A percentile compares a stretch with the other conserved stretches of the same genome.
These are phyloP conservation scores for Thielaviopsis punctulata DNA, from an alignment of 2,329 filamentous ascomycete genomes.

Conservation along the genomic window DNA sequence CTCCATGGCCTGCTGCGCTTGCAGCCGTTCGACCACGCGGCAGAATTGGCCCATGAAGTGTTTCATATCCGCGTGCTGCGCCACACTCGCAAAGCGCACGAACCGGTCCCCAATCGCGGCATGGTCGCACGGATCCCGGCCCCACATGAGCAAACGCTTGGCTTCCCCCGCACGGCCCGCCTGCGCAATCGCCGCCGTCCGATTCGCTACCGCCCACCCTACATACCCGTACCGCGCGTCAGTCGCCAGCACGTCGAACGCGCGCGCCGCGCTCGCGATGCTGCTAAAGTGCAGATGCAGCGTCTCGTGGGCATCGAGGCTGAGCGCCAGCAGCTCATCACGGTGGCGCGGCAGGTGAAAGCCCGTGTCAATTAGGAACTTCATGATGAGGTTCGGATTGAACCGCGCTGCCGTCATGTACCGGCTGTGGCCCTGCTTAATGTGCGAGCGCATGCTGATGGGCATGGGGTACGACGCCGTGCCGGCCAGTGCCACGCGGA, in stretches of 20 bases:
- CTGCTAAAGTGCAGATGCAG: slow-evolving; percentile 2
- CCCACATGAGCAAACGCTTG: background rate
- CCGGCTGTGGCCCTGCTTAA: slow-evolving; percentile 9
- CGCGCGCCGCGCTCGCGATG: background rate
- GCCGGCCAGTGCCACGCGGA: background rate
- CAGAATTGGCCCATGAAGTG: slow-evolving; percentile 2
- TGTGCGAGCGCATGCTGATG: slow-evolving; percentile 1
- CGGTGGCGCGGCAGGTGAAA: background rate
- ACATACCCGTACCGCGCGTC: background rate
- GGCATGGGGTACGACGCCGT: slow-evolving; percentile 7
- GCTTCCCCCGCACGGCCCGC: background rate
- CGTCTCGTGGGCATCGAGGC: background rate
- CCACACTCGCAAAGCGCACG: background rate
- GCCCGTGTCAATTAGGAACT: background rate
- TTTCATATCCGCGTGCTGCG: background rate
- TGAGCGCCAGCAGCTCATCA: slow-evolving; percentile 2
- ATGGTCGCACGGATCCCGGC: slow-evolving; percentile 3
- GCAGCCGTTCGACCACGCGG: background rate
- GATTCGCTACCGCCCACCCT: background rate
- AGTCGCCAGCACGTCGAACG: background rate
- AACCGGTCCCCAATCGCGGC: background rate
- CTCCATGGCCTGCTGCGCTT: background rate
- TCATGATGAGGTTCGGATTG: slow-evolving; percentile 6
- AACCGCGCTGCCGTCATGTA: slow-evolving; percentile 3
- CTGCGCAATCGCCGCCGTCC: background rate